Conservation (phyloP, 2,329 filamentous ascomycete genomes). For the Allantophomopsis cytisporea region DNA sequence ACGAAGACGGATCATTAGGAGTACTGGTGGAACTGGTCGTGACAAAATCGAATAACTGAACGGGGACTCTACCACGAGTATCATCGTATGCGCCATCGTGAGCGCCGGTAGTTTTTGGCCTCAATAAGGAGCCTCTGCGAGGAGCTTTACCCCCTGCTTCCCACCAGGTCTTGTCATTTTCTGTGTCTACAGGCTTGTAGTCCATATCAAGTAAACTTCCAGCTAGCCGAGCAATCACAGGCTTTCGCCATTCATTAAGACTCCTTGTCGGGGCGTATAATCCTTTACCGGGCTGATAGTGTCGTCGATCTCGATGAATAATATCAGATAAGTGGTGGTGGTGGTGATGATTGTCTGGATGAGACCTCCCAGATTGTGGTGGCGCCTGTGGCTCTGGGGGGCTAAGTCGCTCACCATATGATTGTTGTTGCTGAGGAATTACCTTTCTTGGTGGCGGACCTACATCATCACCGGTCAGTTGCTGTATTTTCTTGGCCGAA, state of each 20-base stretch:
- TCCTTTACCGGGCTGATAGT: constrained; percentile 30
- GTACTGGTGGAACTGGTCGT: neutral
- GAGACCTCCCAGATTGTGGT: constrained; percentile 3
- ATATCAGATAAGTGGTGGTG: constrained; percentile 16
- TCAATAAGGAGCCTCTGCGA: constrained; percentile 20
- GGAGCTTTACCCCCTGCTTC: constrained; percentile 39
- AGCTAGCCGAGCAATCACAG: constrained; percentile 44
- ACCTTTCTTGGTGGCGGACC: neutral
- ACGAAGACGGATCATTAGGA: too few relatives aligned
- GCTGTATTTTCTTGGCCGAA: constrained; percentile 14
- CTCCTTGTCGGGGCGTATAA: constrained; percentile 45
- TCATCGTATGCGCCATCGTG: constrained; percentile 59
- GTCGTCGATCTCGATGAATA: constrained; percentile 12
- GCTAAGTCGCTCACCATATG: neutral
- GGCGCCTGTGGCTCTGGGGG: constrained; percentile 1
- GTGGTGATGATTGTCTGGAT: neutral
- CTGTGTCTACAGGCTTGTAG: constrained; percentile 17
- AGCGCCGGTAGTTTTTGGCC: constrained; percentile 36
- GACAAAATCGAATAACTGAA: neutral
- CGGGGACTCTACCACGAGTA: constrained; percentile 31
- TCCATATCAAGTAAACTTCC: constrained; percentile 47
- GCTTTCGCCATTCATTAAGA: constrained; percentile 63
- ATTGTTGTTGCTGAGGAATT: neutral
- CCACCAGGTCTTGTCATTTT: constrained; percentile 60
- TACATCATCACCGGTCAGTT: constrained; percentile 9